A percentile compares a stretch with the other conserved stretches of the same genome.
These are phyloP conservation scores for Annona squamosa DNA, from an alignment of 164 flowering plant species.

Conservation along the genomic window DNA sequence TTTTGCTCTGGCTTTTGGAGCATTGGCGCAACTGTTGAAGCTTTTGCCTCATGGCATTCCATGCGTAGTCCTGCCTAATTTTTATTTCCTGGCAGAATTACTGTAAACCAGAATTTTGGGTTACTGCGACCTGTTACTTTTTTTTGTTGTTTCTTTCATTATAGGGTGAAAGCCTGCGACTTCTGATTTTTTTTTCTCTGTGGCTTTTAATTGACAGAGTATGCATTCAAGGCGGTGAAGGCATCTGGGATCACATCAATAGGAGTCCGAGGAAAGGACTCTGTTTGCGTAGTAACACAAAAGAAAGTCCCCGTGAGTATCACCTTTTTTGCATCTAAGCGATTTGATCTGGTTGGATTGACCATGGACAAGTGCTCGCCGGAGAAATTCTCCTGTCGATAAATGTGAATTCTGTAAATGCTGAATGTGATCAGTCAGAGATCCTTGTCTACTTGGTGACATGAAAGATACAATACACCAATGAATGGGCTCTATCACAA, in stretches of 20 bases:
- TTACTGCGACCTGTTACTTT: not conserved
- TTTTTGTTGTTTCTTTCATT: not conserved
- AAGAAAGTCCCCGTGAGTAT: conserved; percentile 92
- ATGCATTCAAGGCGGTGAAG: conserved; percentile 96
- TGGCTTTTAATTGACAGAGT: conserved; percentile 37
- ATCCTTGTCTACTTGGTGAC: not conserved
- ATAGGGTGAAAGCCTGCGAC: not conserved
- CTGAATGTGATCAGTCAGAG: not conserved
- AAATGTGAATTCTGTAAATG: not conserved
- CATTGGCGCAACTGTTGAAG: not conserved
- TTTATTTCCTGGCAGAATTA: not conserved
- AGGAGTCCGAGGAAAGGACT: conserved; percentile 88
- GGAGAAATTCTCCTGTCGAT: not conserved
- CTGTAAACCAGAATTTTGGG: not conserved
- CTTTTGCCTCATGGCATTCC: not conserved
- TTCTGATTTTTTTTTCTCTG: not conserved
- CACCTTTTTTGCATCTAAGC: not conserved
- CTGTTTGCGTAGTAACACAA: conserved; percentile 93
- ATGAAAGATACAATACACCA: not conserved
- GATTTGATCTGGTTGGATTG: not conserved
- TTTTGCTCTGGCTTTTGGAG: not conserved
- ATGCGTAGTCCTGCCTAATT: not conserved
- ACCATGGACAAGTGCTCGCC: not conserved
- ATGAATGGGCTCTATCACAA: not conserved
- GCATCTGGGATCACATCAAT: conserved; percentile 86